Percentiles rank a stretch among this genome's conserved stretches.
Evolutionary conservation across 257 asterid species (phyloP).

Genomic region (Salvia miltiorrhiza): DNA sequence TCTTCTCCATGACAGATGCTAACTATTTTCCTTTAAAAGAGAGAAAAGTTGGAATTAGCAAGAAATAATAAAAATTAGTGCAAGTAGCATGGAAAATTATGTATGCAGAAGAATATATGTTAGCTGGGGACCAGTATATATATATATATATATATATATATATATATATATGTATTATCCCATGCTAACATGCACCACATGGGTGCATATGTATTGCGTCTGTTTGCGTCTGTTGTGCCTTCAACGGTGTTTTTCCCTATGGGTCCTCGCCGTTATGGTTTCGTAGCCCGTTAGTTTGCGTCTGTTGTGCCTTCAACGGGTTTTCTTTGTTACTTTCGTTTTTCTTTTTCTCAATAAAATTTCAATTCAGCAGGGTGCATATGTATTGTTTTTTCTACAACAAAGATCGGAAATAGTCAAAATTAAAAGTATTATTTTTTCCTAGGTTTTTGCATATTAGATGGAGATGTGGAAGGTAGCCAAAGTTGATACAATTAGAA

Average conservation of each 20-base stretch:
- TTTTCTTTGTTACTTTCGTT: too few relatives aligned
- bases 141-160: constrained; percentile 15
- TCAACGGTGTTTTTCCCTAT: too few relatives aligned
- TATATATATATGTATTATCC: constrained; percentile 18
- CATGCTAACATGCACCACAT: constrained; percentile 69
- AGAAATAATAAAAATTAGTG: neutral
- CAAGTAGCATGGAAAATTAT: constrained; percentile 23
- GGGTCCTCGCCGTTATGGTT: too few relatives aligned
- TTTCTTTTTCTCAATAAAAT: too few relatives aligned
- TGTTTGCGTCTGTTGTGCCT: too few relatives aligned
- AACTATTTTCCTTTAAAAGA: constrained; percentile 35
- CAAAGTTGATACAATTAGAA: constrained; percentile 24
- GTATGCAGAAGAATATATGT: constrained; percentile 17
- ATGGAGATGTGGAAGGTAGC: constrained; percentile 37
- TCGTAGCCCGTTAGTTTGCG: too few relatives aligned
- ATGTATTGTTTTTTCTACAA: constrained; percentile 24
- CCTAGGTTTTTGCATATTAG: constrained; percentile 28
- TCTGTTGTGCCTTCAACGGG: too few relatives aligned
- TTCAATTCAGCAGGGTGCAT: too few relatives aligned
- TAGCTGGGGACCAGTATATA: constrained; percentile 47
- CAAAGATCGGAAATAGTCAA: constrained; percentile 9
- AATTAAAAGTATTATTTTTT: neutral
- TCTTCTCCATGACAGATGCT: constrained; percentile 28
- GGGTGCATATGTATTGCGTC: neutral
- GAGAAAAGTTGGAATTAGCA: neutral